Base-by-base conservation (phyloP, 2,329 filamentous ascomycete species). In the Clarireedia hainanense region DNA sequence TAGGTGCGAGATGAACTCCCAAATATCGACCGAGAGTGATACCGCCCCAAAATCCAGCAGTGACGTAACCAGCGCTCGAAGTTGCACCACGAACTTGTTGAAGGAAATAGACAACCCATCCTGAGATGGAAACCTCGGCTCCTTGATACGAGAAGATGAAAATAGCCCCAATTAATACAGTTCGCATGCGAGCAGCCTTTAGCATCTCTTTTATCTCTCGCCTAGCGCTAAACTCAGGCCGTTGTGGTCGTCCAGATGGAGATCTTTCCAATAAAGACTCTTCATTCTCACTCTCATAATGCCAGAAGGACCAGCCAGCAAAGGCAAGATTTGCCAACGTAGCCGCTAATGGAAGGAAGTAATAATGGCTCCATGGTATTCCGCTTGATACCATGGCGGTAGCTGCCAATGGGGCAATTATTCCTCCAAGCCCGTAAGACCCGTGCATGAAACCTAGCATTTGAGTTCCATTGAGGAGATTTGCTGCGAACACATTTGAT, bases 131-230 rank as follows among this genome's bases (percentile, higher is more conserved):
- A 15, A 95, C 89, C 71, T 95, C 89, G 37, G 87, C 86, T 36
- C 89, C 89, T 70, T 94, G 88, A 69, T 95, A 95, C 26, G 84
- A 82, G 69, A 95, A 94, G 69, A 94, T 88, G 74, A 94, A 94
- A 9, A 89, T 69, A 0, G 89, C 85, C 3, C 88, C 88, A 0
- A 94, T 76, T 1, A 94, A 71, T 0, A 91, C 88, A 4, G 60
- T 64, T 47, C 80, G 68, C 73, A 76, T 65, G 70, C 74, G 71
- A 67, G 79, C 68, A 58, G 74, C 73, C 65, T 78, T 60, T 48
- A 78, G 64, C 75, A 80, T 57, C 24, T 51, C 59, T 7, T 58
- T 39, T 6, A 68, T 62, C n/a, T 71, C 75, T 50, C 72, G 73
- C 52, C 63, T 63, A 7, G 60, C 37, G 47, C 43, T 55, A 75